Base-by-base conservation (phyloP, 768 basidiomycete species). In the Russula compacta region DNA sequence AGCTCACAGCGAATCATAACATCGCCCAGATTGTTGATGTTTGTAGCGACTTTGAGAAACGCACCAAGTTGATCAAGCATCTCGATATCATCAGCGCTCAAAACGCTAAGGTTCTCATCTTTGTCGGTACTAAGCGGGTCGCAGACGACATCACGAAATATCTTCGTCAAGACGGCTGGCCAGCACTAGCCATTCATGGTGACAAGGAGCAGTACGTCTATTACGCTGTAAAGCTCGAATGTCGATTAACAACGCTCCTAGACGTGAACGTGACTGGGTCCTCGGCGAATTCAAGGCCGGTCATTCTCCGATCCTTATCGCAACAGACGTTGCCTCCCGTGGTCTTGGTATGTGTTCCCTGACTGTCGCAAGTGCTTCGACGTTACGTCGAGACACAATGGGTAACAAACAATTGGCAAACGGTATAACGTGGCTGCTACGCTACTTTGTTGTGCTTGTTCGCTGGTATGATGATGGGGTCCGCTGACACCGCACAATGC, bases 81-180 rank as follows among this genome's bases (percentile, higher is more conserved):
- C 83, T 99, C 67, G 95, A 98, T 70, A 86, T 91, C 74, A 98
- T 98, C 75, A 93, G 92, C 64, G 79, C 87, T 51, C 94, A 98
- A 76, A 95, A 97, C 71, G 97, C 95, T 49, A 99, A 99, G 75
- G 97, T 99, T 50, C 82, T 99, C 65, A 99, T 99, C 71, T 99
- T 99, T 73, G 94, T 98, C 63, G 94, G 86, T 19, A 99, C 97
- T 29, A 99, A 98, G 77, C 83, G 95, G 50, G 92, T 95, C 60
- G 97, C 97, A 53, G 97, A 99, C 73, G 97, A 99, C 65, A 89
- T 99, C 69, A 99, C 97, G 19, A 98, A 98, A 75, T 95, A 93
- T 70, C 80, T 99, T 60, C 88, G 97, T 60, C 89, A 91, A 79
- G 97, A 99, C 70, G 97, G 97, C 14, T 99, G 97, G 97, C 97